Evolutionary conservation across 306 rosid species (phyloP), one percentile per base, ranked within the genome.

Genomic region (Vigna hirtella): DNA sequence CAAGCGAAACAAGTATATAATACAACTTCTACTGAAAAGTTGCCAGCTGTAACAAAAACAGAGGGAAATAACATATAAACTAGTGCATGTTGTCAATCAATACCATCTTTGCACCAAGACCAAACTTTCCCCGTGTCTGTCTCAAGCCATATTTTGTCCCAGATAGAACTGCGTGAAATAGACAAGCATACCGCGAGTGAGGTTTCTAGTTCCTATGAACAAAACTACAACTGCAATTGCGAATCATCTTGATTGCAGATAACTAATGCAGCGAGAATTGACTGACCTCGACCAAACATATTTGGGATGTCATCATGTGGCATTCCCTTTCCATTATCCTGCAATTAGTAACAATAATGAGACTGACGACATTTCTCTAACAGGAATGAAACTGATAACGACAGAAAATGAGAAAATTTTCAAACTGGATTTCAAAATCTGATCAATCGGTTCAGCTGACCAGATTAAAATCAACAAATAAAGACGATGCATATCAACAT

Each of bases 51-150:
- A 64, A 77, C 48, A 48, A 51, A 72, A 34, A 16, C 2, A 36
- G 30, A 20, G 11, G 56, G 32, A 73, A 51, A 59, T 65, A 24
- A 73, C 14, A 76, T 72, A 40, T 59, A 57, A 66, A 71, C 61
- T 32, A 73, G 50, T 51, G 77, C 77, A 58, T 63, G 57, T 66
- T 40, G 82, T 52, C 56, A 73, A 53, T 91, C 56, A 73, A 48
- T 92, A 94, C 98, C 98, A 94, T 94, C 90, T 94, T 94, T 12
- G 98, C 98, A 48, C 98, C 98, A 38, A 94, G 97, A 79, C 98
- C 98, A 83, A 92, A 94, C 89, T 94, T 94, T 57, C 98, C 97
- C 6, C 97, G 88, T 1, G 98, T 92, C 87, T 94, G 98, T 93
- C 88, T 90, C 86, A 92, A 85, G 85, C 97, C 98, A 77, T 94